Base-by-base conservation (phyloP, 768 basidiomycete genomes). In the Leccinum boreale region DNA sequence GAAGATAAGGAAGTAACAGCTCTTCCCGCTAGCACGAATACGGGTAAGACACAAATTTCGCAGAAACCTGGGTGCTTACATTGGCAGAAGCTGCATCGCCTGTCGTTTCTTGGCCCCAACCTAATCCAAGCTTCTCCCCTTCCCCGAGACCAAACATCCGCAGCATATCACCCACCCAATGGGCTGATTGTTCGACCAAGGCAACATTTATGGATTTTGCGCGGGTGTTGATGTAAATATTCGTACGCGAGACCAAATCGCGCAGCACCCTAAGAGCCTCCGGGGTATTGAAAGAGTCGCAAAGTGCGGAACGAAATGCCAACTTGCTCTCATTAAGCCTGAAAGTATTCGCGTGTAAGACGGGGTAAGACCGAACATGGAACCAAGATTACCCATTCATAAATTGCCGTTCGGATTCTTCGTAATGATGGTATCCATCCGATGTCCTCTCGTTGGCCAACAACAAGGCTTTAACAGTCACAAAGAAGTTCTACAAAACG, bases 231-330 rank as follows among this genome's bases (percentile, higher is more conserved):
- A 98, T 85, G 75, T 98, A 99, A 31, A 93, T 79, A 72, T 98
- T 98, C 7, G 90, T 85, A 48, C 83, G 81, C 4, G 90, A 90
- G 48, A 98, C 85, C 36, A 98, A 78, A 58, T 94, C 89, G 12
- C 89, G 81, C 17, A 98, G 74, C 56, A 85, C 76, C 64, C 83
- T 81, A 23, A 98, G 73, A 0, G 94, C 95, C 17, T 77, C 80
- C 3, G 94, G 93, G 0, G 97, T 98, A 71, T 98, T 95, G 81
- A 98, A 97, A 0, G 95, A 98, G 72, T 99, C 96, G 74, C 90
- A 95, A 49, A 99, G 85, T 0, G 94, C 91, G 12, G 76, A 79
- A 53, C 92, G 86, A 81, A 99, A 96, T 8, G 82, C 79, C 44
- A 80, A 64, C 70, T 95, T 95, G 49, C 86, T 84, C 53, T 84